Evolutionary conservation across 1,284 basidiomycete species (phyloP), one percentile per base, ranked within the genome.

Genomic region (Pascua guehoae): DNA sequence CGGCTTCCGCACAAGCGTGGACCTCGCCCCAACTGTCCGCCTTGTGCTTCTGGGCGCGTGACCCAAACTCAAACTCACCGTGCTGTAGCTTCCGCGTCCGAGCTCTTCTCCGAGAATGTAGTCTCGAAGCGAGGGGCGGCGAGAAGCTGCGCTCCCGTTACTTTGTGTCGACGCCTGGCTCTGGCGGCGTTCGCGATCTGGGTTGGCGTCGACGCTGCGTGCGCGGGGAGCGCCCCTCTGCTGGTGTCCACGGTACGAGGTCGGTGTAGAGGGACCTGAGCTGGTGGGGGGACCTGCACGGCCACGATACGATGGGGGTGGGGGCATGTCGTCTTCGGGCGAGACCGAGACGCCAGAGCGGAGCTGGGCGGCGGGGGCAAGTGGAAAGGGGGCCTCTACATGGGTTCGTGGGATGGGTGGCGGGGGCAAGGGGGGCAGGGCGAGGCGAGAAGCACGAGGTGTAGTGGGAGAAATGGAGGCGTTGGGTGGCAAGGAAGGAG

Each of bases 21-120:
- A 32, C 3, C 24, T 4, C 24, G 7, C 24, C 4, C 24, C 24
- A 32, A 32, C 7, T 32, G 24, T 32, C 24, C 24, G 24, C 24
- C 24, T 32, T 32, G 24, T 32, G 24, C 24, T 32, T 32, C 24
- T 32, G 24, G 4, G 24, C 4, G 4, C 24, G 24, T 32, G 24
- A 32, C 24, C 24, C 24, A 32, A n/a, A n/a, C n/a, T n/a, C n/a
- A 8, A 15, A 47, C 52, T 12, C 42, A 78, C 77, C 1, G 75
- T 77, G 56, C 73, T 76, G 59, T 78, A 79, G 55, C 72, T 74
- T 8, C 77, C 77, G 17, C 71, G 60, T 5, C 77, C 77, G 14
- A 79, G 62, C 54, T 76, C 76, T 41, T 78, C 73, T 9, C 74
- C 76, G 37, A 78, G 62, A 11, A 71, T 59, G 59, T 70, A 77